phyloP scores from a whole-genome alignment of 106 monocot species.

The Ottelia alismoides region DNA sequence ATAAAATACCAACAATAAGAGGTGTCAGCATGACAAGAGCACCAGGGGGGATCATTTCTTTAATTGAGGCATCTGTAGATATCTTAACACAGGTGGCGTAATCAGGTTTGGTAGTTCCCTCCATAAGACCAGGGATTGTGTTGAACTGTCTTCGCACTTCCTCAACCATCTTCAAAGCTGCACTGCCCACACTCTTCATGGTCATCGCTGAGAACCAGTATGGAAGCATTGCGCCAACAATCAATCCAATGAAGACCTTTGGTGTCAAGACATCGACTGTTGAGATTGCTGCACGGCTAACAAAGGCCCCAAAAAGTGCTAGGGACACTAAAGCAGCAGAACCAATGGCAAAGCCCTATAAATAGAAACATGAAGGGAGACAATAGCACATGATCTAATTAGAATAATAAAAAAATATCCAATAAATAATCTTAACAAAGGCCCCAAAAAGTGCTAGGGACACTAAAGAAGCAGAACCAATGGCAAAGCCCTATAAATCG shows the following conservation, averaged over 20 bases:
- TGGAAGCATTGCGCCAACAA: constrained; percentile 22
- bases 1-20: constrained; percentile 17
- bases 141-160: constrained; percentile 24
- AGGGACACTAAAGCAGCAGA: constrained; percentile 19
- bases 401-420: too few species aligned
- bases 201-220: constrained; percentile 29
- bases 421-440: too few species aligned
- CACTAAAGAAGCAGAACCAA: constrained; percentile 18
- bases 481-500: constrained; percentile 19
- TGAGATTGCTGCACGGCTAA: constrained; percentile 15
- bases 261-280: constrained; percentile 18
- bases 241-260: constrained; percentile 16
- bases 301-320: constrained; percentile 22
- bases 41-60: constrained; percentile 24
- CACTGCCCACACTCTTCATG: constrained; percentile 23
- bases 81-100: constrained; percentile 24
- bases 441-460: constrained; percentile 20
- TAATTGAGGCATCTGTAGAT: constrained; percentile 20
- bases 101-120: constrained; percentile 15
- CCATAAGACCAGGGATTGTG: constrained; percentile 18
- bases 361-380: too few species aligned
- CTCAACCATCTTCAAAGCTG: constrained; percentile 24
- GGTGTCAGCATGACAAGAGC: constrained; percentile 23
- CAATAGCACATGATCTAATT: too few species aligned
- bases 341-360: constrained; percentile 19